These are phyloP conservation scores for Thozetella sp. DNA, from an alignment of 495 filamentous ascomycete species.

Conservation along the genomic window DNA sequence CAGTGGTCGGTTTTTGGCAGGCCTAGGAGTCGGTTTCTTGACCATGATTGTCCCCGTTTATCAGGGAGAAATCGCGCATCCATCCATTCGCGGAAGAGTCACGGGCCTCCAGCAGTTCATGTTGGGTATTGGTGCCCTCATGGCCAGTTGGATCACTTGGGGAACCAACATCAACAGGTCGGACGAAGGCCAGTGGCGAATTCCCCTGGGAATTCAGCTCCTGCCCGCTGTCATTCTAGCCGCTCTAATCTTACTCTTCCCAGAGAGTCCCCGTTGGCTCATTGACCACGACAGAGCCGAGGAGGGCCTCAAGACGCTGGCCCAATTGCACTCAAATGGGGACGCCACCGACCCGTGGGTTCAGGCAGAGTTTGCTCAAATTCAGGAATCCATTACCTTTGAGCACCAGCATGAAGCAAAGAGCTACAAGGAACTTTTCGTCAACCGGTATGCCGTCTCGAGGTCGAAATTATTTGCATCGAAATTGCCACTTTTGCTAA, in stretches of 20 bases:
- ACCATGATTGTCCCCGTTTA: conserved; percentile 55
- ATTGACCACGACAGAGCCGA: conserved; percentile 53
- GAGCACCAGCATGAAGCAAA: conserved; percentile 67
- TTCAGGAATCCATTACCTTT: conserved; percentile 61
- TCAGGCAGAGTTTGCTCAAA: conserved; percentile 65
- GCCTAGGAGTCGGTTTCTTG: conserved; percentile 45
- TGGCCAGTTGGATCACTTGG: conserved; percentile 44
- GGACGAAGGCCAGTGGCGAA: conserved; percentile 51
- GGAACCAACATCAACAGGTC: conserved; percentile 30
- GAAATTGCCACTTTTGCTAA: background rate
- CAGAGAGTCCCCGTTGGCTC: conserved; percentile 61
- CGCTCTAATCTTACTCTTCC: conserved; percentile 58
- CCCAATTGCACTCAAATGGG: conserved; percentile 60
- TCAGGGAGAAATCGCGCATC: conserved; percentile 51
- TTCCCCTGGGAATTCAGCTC: conserved; percentile 59
- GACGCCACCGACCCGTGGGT: conserved; percentile 62
- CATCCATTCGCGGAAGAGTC: conserved; percentile 51
- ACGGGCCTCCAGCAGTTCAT: conserved; percentile 64
- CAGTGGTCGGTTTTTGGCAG: conserved; percentile 37
- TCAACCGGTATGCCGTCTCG: conserved; percentile 29
- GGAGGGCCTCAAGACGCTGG: conserved; percentile 59
- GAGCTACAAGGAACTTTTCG: conserved; percentile 68
- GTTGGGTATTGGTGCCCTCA: conserved; percentile 56
- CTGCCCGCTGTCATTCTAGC: conserved; percentile 58
- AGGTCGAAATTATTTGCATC: background rate